Evolutionary conservation across 75 land plant species (phyloP), one percentile per base, ranked within the genome.

Genomic region (Cupressus sempervirens): DNA sequence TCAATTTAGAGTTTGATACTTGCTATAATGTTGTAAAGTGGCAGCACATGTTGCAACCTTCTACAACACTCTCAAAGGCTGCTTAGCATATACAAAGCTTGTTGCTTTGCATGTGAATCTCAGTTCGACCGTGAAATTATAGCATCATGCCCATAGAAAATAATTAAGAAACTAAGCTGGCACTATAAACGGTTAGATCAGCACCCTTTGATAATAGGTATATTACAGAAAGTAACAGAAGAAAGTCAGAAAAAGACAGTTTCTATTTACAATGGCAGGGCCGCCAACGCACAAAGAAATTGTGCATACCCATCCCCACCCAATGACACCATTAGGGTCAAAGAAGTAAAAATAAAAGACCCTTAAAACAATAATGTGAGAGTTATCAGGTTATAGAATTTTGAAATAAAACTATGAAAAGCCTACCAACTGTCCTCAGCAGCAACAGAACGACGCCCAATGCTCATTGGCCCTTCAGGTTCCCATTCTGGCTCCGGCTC

Each of bases 401-500:
- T 3, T 79, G 32, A 5, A 26, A 45, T n/a, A 36, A n/a, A 29
- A 13, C 9, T 79, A 40, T 12, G 48, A 14, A 4, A 3, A 45
- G 14, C 48, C 46, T 79, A 79, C 48, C 29, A 89, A 35, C 11
- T 53, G 86, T 93, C 93, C 75, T 89, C 93, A 41, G 86, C 82
- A 38, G 85, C 88, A 10, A 87, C 86, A 12, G 90, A 40, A 12
- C 86, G 53, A 32, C 82, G 54, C 6, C 89, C 13, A 15, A 1
- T 1, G 12, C 12, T 12, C 53, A 50, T 0, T 50, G 53, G 82
- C 38, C 5, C 80, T 18, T 79, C 40, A 48, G 84, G 7, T 81
- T 91, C 95, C 45, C 74, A 85, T 81, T 91, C 95, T 36, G 74
- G 86, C 85, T 95, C 97, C 88, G 90, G 70, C 84, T 95, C 96